Percentiles rank a stretch among this genome's conserved stretches.
Evolutionary conservation across 257 asterid genomes (phyloP).

Genomic region (Eustoma russellianum): DNA sequence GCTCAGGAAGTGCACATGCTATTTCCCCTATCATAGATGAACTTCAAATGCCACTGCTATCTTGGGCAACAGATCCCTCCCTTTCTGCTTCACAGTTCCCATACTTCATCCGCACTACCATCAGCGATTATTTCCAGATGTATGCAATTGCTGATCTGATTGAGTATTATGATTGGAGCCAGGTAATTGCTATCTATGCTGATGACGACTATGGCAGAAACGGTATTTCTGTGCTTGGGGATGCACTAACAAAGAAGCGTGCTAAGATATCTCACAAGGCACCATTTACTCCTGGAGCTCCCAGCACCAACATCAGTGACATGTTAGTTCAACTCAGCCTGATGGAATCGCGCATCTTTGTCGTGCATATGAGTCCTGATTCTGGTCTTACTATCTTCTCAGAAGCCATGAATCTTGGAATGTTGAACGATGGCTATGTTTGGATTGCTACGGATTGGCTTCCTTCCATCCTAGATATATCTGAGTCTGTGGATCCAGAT

Average conservation of each 20-base stretch:
- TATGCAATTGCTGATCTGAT: slow-evolving; percentile 60
- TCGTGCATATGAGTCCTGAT: slow-evolving; percentile 65
- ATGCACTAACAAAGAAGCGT: slow-evolving; percentile 49
- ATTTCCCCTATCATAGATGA: slow-evolving; percentile 49
- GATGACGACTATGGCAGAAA: slow-evolving; percentile 73
- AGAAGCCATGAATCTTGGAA: slow-evolving; percentile 45
- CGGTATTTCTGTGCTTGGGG: slow-evolving; percentile 54
- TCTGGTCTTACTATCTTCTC: slow-evolving; percentile 49
- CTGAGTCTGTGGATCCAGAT: slow-evolving; percentile 18
- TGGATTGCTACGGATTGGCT: slow-evolving; percentile 91
- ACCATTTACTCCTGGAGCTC: slow-evolving; percentile 42
- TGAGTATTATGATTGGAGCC: slow-evolving; percentile 49
- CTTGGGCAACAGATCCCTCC: slow-evolving; percentile 74
- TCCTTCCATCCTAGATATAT: slow-evolving; percentile 43
- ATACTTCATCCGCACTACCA: slow-evolving; percentile 55
- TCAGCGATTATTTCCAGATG: slow-evolving; percentile 67
- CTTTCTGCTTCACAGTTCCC: slow-evolving; percentile 70
- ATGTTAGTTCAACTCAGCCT: slow-evolving; percentile 37
- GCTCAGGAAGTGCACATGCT: slow-evolving; percentile 60
- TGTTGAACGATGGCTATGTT: slow-evolving; percentile 61
- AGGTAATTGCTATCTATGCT: slow-evolving; percentile 52
- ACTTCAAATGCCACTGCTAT: slow-evolving; percentile 61
- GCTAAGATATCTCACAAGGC: slow-evolving; percentile 62
- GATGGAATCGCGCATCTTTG: slow-evolving; percentile 59
- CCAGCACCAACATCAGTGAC: slow-evolving; percentile 31